phyloP scores from a whole-genome alignment of 441 rosid genomes.

The Erysimum pusillum region DNA sequence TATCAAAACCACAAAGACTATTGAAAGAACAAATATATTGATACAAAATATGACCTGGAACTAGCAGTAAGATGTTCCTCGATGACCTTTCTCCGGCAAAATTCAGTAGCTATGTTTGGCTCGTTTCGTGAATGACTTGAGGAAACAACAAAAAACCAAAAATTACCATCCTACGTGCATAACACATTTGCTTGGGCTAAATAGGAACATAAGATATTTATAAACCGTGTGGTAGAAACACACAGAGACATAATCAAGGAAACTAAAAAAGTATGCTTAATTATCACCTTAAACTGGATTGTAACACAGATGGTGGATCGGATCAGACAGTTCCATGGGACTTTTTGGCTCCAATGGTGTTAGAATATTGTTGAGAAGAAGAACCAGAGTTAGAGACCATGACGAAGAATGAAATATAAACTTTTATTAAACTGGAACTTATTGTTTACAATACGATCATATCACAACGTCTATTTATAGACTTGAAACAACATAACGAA shows the following conservation, averaged over 20 bases:
- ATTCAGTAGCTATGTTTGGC: constrained; percentile 81
- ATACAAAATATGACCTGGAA: constrained; percentile 71
- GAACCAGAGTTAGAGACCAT: too few species aligned
- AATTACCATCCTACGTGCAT: background rate
- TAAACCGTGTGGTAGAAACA: constrained; percentile 17
- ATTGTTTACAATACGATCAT: too few species aligned
- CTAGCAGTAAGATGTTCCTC: constrained; percentile 92
- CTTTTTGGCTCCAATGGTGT: constrained; percentile 97
- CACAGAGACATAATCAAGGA: constrained; percentile 12
- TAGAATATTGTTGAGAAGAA: too few species aligned
- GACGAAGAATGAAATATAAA: too few species aligned
- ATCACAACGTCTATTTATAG: too few species aligned
- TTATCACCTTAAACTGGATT: constrained; percentile 65
- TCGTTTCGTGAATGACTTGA: constrained; percentile 93
- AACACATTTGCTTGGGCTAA: constrained; percentile 2
- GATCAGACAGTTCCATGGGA: constrained; percentile 48
- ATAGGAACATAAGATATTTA: constrained; percentile 10
- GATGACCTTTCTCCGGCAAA: constrained; percentile 90
- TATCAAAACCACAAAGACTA: constrained; percentile 8
- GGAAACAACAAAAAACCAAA: constrained; percentile 20
- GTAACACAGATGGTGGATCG: background rate
- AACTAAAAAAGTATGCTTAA: constrained; percentile 11
- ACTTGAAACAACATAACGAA: too few species aligned
- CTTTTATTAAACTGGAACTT: too few species aligned
- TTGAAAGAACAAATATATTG: background rate